Evolutionary conservation across 495 filamentous ascomycete genomes (phyloP), one percentile per base, ranked within the genome.

Genomic region (Lophiotrema nucula): DNA sequence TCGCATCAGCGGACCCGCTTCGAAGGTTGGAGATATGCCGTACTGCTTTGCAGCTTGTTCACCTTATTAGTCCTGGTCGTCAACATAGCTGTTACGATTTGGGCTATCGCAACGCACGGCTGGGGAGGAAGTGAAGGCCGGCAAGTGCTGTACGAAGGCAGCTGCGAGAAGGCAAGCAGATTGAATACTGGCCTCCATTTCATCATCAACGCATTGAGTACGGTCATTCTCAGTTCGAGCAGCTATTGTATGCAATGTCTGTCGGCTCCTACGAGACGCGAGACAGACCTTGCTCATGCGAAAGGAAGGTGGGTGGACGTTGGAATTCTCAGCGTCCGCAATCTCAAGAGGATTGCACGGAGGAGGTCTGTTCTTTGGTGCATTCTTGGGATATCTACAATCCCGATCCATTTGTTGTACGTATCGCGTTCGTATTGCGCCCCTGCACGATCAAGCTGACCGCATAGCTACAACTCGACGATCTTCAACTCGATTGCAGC

Each of bases 321-420:
- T 28, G 66, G 70, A 5, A 43, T 69, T n/a, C 65, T 52, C 2
- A 70, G 70, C 31, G 13, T 67, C 15, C 49, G 67, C 24, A 73
- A 67, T 71, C 43, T 62, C n/a, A 37, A 28, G 42, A 5, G 47
- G 27, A 44, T 70, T n/a, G 47, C 28, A 13, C 18, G 31, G 37
- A 54, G 27, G 12, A 53, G 58, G 23, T 12, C 16, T 1, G 6
- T 55, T 0, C 35, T 72, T 18, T 72, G 69, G 69, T 52, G 33
- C 12, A 21, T 25, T 13, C 27, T 69, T 8, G 56, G n/a, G 22
- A 4, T 60, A 2, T 70, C 51, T 18, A 59, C 58, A 0, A 12
- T 65, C 11, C 69, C 67, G 6, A 22, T 72, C 35, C 69, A 72
- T 59, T 41, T 71, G 24, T 41, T 71, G 69, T 71, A 53, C 8